Percentiles rank a stretch among this genome's conserved stretches.
These are phyloP conservation scores for Fraxinus greggii DNA, from an alignment of 305 asterid species.

Conservation along the genomic window DNA sequence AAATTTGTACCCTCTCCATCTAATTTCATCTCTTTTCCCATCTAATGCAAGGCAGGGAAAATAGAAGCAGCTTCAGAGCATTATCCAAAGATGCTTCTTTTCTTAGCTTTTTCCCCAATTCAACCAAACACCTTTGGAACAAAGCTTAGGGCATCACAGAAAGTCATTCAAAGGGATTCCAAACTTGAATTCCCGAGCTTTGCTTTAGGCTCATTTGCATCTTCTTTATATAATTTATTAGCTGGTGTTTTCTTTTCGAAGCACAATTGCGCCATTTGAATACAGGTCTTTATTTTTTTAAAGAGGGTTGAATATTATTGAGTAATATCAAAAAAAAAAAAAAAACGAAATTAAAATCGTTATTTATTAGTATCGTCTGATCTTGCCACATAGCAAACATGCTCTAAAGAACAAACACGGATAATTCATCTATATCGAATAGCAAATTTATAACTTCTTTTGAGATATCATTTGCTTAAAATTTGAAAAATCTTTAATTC, in stretches of 20 bases:
- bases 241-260: background rate
- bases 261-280: background rate
- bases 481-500: background rate
- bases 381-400: background rate
- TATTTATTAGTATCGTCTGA: conserved; percentile 29
- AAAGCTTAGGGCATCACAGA: background rate
- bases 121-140: background rate
- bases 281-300: background rate
- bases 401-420: background rate
- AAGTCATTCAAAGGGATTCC: background rate
- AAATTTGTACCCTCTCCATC: background rate
- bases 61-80: background rate
- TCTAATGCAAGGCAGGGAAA: background rate
- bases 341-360: conserved; percentile 26
- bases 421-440: background rate
- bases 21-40: background rate
- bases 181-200: background rate
- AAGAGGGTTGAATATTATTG: background rate
- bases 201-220: background rate
- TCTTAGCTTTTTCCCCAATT: background rate
- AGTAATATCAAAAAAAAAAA: conserved; percentile 28
- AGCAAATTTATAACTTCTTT: background rate
- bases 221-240: background rate
- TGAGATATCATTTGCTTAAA: background rate
- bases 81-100: background rate